phyloP scores from a whole-genome alignment of 179 eudicot genomes.

The Patellifolia procumbens region DNA sequence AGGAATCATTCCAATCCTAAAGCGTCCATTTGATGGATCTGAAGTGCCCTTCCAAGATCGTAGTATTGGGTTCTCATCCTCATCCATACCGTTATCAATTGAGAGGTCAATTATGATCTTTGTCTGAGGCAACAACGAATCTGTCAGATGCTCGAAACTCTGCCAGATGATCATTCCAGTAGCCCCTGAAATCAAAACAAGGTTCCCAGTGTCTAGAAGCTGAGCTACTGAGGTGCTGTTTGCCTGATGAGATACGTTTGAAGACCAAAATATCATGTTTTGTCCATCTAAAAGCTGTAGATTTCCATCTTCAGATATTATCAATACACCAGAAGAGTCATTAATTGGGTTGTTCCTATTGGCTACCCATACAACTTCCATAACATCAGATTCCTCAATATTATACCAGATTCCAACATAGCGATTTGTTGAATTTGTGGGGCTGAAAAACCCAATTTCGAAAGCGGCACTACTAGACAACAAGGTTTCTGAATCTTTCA shows the following conservation, averaged over 20 bases:
- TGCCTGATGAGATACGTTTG: background rate
- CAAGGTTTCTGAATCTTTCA: background rate
- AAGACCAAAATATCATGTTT: conserved; percentile 13
- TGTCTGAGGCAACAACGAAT: conserved; percentile 12
- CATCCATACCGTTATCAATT: background rate
- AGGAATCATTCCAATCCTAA: background rate
- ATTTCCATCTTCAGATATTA: conserved; percentile 15
- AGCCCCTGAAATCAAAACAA: background rate
- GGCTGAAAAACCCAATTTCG: conserved; percentile 2
- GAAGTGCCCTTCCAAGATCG: conserved; percentile 35
- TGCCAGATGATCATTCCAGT: conserved; percentile 20
- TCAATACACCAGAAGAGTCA: background rate
- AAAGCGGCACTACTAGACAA: background rate
- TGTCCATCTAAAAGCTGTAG: conserved; percentile 15
- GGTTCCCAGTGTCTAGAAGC: conserved; percentile 18
- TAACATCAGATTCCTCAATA: background rate
- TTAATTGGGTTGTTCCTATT: conserved; percentile 9
- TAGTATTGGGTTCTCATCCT: background rate
- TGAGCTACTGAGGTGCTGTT: conserved; percentile 14
- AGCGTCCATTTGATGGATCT: conserved; percentile 37
- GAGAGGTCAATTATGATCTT: background rate
- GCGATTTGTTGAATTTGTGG: background rate
- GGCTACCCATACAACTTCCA: conserved; percentile 14
- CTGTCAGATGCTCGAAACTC: conserved; percentile 24
- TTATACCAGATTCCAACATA: conserved; percentile 16